Conservation (phyloP, 2,329 filamentous ascomycete species). For the Emergomyces pasteurianus region DNA sequence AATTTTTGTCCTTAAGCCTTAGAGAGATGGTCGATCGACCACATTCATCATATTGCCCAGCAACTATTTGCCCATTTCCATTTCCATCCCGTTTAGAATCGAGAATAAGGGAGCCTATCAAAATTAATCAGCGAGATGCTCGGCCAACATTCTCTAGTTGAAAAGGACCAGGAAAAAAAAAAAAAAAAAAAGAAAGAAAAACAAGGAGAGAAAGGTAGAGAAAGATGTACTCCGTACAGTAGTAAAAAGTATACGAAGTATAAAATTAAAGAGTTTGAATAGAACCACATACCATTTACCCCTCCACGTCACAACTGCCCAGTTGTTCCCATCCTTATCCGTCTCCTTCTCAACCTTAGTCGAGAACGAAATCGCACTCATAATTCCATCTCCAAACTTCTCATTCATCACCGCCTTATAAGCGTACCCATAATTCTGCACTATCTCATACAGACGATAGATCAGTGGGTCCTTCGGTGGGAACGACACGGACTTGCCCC, state of each 20-base stretch:
- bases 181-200: too few species aligned
- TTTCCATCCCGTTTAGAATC: conserved; percentile 23
- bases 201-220: too few species aligned
- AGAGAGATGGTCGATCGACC: too few species aligned
- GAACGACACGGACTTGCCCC: conserved; percentile 69
- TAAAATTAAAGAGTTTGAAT: not conserved
- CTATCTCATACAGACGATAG: conserved; percentile 84
- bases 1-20: too few species aligned
- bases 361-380: conserved; percentile 87
- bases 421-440: conserved; percentile 93
- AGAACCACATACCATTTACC: conserved; percentile 60
- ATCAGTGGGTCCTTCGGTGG: conserved; percentile 75
- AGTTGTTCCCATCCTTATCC: conserved; percentile 66
- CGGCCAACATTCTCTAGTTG: not conserved
- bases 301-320: conserved; percentile 72
- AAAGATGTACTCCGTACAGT: too few species aligned
- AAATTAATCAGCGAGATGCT: conserved; percentile 7
- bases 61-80: not conserved
- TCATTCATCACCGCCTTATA: conserved; percentile 94
- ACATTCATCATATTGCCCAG: too few species aligned
- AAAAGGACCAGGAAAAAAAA: not conserved
- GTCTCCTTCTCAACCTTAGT: conserved; percentile 91
- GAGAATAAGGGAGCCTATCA: conserved; percentile 34
- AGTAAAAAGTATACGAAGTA: too few species aligned
- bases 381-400: conserved; percentile 89